Evolutionary conservation across 768 basidiomycete genomes (phyloP), one percentile per base, ranked within the genome.

Genomic region (Termitomyces sp.): DNA sequence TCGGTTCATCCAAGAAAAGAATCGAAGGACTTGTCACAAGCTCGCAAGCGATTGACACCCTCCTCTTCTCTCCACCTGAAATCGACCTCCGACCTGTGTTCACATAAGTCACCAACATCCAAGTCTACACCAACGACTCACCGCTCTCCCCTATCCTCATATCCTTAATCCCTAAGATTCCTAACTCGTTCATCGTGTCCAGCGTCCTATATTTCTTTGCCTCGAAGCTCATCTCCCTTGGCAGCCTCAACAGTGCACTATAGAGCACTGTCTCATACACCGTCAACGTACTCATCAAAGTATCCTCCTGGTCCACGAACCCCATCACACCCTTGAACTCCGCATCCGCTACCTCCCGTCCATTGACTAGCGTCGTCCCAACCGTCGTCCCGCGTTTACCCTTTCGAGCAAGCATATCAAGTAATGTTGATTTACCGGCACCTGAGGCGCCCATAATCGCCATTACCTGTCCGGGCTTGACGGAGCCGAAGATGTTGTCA

Each of bases 251-350:
- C 50, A 98, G 70, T 13, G 97, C 97, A 54, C 92, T 95, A 69
- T 97, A 97, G 55, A 98, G 71, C 18, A 99, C 89, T 0, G 95
- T 98, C 79, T 99, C 97, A 71, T 98, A 98, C 23, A 98, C 97
- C 3, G 96, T 99, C 74, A 98, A 76, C 8, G 96, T 98, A 68
- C 89, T 85, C 91, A 99, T 96, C 63, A 99, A 74, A 10, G 94
- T 97, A 71, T 99, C 97, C 72, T 98, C 97, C 73, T 99, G 97
- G 69, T 99, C 96, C 47, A 99, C 97, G 64, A 91, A 99, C 33
- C 97, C 97, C 63, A 89, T 86, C 5, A 98, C 89, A 38, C 86
- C 84, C 70, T 86, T 88, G 78, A 93, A 97, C 69, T 89, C 84
- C 28, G 78, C 73, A 70, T 92, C 80, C 47, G 77, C 76, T 28